phyloP scores from a whole-genome alignment of 2,329 filamentous ascomycete species.

The Pseudopithomyces maydicus region DNA sequence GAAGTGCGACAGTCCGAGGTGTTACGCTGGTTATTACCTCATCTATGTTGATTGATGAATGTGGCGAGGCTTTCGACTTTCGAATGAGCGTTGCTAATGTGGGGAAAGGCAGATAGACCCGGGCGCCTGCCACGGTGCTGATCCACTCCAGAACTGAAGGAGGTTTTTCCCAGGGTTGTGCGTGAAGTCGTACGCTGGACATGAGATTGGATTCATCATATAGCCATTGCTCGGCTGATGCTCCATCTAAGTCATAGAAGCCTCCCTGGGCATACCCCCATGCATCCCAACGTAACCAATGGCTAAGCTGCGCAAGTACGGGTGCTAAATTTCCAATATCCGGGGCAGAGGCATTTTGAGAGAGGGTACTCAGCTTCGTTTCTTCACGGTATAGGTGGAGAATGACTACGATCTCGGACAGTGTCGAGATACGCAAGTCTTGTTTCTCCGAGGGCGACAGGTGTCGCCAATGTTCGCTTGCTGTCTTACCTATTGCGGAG shows the following conservation, averaged over 20 bases:
- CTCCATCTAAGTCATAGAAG: conserved; percentile 67
- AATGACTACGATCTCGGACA: conserved; percentile 70
- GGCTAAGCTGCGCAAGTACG: conserved; percentile 77
- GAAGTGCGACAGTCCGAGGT: conserved; percentile 69
- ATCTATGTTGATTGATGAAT: conserved; percentile 44
- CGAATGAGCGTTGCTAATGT: conserved; percentile 43
- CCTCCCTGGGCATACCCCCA: conserved; percentile 61
- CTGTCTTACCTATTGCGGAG: conserved; percentile 40
- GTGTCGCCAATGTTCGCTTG: conserved; percentile 60
- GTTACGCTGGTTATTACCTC: conserved; percentile 39
- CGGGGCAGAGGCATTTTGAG: conserved; percentile 53
- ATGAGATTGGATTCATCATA: conserved; percentile 58
- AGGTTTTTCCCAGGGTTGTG: conserved; percentile 50
- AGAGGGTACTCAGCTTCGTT: conserved; percentile 74
- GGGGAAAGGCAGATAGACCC: conserved; percentile 39
- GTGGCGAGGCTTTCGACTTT: conserved; percentile 44
- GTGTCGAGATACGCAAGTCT: conserved; percentile 58
- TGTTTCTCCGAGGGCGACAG: conserved; percentile 51
- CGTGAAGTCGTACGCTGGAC: conserved; percentile 30
- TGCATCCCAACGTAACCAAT: conserved; percentile 77
- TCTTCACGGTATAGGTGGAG: conserved; percentile 91
- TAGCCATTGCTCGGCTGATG: conserved; percentile 57
- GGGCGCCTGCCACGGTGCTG: conserved; percentile 35
- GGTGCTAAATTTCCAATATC: conserved; percentile 65
- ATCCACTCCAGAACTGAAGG: conserved; percentile 64